Conservation (phyloP, 805 yeast species). For the Kodamaea jinghongensis region DNA sequence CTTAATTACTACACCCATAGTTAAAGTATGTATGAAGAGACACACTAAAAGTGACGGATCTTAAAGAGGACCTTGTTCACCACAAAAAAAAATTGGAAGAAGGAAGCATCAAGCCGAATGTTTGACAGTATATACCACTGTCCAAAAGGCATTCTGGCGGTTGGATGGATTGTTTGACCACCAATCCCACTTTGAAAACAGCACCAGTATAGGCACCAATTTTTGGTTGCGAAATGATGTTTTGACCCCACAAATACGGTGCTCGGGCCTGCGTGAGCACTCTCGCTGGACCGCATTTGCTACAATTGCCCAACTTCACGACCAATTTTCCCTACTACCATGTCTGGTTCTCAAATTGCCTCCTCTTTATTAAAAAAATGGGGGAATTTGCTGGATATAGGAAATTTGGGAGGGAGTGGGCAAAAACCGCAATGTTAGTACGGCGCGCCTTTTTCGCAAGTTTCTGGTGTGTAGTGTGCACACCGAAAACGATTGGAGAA, state of each 20-base stretch:
- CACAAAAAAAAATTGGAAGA: slow-evolving; percentile 8
- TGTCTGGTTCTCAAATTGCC: too few relatives aligned
- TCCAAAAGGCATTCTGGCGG: too few relatives aligned
- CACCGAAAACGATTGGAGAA: background rate
- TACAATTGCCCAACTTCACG: too few relatives aligned
- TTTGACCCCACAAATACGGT: slow-evolving; percentile 1
- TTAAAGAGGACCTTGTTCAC: background rate
- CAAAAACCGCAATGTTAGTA: slow-evolving; percentile 3
- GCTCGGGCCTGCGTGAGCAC: too few relatives aligned
- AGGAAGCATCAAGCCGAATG: too few relatives aligned
- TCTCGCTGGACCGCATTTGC: too few relatives aligned
- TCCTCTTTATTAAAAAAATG: background rate
- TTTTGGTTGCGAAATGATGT: slow-evolving; percentile 9
- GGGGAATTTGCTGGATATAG: slow-evolving; percentile 10
- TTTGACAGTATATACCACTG: too few relatives aligned
- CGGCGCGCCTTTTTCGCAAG: slow-evolving; percentile 2
- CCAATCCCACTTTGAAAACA: background rate
- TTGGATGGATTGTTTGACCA: background rate
- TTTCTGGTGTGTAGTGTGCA: background rate
- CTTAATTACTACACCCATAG: slow-evolving; percentile 8
- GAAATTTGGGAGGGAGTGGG: slow-evolving; percentile 7
- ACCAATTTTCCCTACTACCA: too few relatives aligned
- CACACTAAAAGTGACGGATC: background rate
- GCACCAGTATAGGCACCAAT: background rate
- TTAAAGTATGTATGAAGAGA: slow-evolving; percentile 8